Percentiles rank a stretch among this genome's conserved stretches.
Conservation (phyloP, 1,284 basidiomycete genomes). For the Boletus nobilissimus region DNA sequence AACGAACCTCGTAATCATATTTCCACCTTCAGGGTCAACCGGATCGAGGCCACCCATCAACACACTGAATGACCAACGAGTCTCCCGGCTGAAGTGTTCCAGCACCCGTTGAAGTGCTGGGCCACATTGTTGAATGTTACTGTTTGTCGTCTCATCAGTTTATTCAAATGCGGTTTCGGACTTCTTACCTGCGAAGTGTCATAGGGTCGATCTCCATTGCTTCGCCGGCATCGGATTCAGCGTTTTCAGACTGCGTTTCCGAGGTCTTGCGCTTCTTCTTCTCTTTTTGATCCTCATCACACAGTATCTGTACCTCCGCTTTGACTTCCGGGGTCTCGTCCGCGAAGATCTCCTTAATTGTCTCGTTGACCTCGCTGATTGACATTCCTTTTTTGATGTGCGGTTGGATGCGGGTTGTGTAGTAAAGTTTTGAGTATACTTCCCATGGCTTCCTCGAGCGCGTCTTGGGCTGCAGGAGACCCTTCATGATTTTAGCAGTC, state of each 20-base stretch:
- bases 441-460: constrained; percentile 9
- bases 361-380: background rate
- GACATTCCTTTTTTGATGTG: background rate
- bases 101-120: background rate
- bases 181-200: too few species aligned
- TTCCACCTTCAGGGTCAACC: background rate
- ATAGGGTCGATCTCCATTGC: too few species aligned
- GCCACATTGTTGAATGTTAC: background rate
- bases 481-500: constrained; percentile 4
- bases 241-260: too few species aligned
- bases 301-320: too few species aligned
- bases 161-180: too few species aligned
- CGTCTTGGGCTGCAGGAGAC: constrained; percentile 10
- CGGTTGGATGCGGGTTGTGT: background rate
- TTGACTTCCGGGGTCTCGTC: background rate
- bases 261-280: too few species aligned
- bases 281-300: too few species aligned
- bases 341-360: constrained; percentile 4
- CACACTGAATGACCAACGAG: background rate
- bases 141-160: background rate
- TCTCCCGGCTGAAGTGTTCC: background rate
- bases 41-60: background rate
- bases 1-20: background rate
- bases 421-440: constrained; percentile 19
- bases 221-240: too few species aligned